Conservation (phyloP, 176 grass and related monocot genomes). For the Themeda triandra region DNA sequence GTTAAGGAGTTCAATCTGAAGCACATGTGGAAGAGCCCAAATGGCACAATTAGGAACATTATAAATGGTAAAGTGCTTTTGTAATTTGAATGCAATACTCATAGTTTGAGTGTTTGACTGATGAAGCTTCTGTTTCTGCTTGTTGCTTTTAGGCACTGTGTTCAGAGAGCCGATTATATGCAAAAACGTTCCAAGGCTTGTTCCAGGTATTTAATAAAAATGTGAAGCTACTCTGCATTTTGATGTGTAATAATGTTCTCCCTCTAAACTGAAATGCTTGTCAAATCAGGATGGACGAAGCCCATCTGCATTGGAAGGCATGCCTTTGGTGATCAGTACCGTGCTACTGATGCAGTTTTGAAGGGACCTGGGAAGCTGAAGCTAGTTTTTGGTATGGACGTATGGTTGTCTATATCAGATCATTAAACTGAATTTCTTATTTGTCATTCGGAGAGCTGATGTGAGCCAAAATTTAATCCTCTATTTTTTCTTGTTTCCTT, state of each 20-base stretch:
- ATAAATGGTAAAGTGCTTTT: constrained; percentile 60
- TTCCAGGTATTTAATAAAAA: constrained; percentile 70
- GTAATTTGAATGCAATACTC: constrained; percentile 19
- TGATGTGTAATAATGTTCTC: constrained; percentile 6
- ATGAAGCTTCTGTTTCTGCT: constrained; percentile 19
- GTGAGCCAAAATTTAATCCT: constrained; percentile 18
- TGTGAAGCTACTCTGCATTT: not conserved
- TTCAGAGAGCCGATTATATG: constrained; percentile 99
- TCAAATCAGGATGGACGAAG: constrained; percentile 88
- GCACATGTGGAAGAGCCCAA: constrained; percentile 93
- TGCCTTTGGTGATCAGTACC: constrained; percentile 96
- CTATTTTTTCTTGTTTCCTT: constrained; percentile 12
- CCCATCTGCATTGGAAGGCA: constrained; percentile 99
- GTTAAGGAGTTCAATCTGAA: constrained; percentile 92
- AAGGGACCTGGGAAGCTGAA: constrained; percentile 98
- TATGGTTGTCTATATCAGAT: constrained; percentile 15
- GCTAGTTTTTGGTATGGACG: constrained; percentile 82
- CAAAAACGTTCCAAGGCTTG: constrained; percentile 85
- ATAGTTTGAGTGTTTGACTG: constrained; percentile 13
- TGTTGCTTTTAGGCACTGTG: constrained; percentile 66
- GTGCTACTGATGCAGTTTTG: constrained; percentile 90
- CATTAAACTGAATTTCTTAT: not conserved
- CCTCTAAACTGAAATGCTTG: constrained; percentile 12
- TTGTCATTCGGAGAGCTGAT: constrained; percentile 14
- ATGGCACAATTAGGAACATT: constrained; percentile 97